Base-by-base conservation (phyloP, 1,284 basidiomycete species). In the Melampsora medusae region DNA sequence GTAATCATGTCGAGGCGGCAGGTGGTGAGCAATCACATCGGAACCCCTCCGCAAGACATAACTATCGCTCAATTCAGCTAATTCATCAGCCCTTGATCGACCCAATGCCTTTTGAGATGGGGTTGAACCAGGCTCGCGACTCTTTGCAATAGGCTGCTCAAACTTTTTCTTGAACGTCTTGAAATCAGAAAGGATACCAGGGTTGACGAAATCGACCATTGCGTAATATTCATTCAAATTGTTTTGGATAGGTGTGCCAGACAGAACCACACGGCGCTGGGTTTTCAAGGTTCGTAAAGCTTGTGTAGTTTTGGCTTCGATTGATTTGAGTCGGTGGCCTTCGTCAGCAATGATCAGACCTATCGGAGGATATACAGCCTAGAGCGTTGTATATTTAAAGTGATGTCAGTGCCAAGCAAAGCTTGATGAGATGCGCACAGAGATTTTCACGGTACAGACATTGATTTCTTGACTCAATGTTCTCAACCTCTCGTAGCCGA, bases 131-230 rank as follows among this genome's bases (percentile, higher is more conserved):
- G 92, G 92, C 19, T 89, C 87, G 59, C 96, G 88, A 80, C 93
- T 92, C 80, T 90, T 92, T 70, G 97, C 83, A 80, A 99, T 99
- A 25, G 94, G 93, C 33, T 84, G 87, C 82, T 98, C 96, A 80
- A 93, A 99, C 4, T 92, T 87, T 35, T 75, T 79, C 77, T 84
- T 82, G 78, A 83, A 83, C 60, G 67, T 77, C 6, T 74, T 69
- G 66, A 78, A 79, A 28, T 68, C 66, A 38, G 80, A 92, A 46
- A 98, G 87, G 19, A 97, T 83, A 25, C 91, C 91, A 22, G 94
- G 95, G 82, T 95, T 96, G 81, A 93, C 93, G 82, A 98, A 99
- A 78, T 97, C 90, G 16, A 92, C 92, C 94, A 98, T 98, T 4
- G 94, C 88, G 84, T 95, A 95, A 81, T 97, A 97, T 83, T 99